phyloP scores from a whole-genome alignment of 805 yeast genomes.

The Ogataea nonfermentans region DNA sequence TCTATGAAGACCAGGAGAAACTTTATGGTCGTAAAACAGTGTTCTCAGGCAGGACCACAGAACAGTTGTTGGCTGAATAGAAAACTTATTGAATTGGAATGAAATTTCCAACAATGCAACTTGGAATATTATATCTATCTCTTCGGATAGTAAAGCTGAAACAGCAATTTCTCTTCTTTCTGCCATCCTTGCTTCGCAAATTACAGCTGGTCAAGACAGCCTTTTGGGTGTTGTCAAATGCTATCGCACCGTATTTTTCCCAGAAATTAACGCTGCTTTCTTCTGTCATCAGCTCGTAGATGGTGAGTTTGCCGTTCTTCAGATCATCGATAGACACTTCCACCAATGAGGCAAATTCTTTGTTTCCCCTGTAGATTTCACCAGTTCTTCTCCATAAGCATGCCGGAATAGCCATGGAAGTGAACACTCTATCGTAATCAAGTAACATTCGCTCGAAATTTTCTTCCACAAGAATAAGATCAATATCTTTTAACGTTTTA shows the following conservation, averaged over 20 bases:
- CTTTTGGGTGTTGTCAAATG: slow-evolving; percentile 93
- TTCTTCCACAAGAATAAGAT: slow-evolving; percentile 88
- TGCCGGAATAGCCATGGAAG: slow-evolving; percentile 97
- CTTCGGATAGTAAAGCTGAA: slow-evolving; percentile 91
- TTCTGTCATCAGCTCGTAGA: slow-evolving; percentile 91
- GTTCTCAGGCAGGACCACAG: slow-evolving; percentile 1
- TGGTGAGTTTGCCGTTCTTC: slow-evolving; percentile 88
- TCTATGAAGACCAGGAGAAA: slow-evolving; percentile 20
- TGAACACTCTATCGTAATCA: slow-evolving; percentile 92
- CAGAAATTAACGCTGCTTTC: slow-evolving; percentile 95
- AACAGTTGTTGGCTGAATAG: slow-evolving; percentile 2
- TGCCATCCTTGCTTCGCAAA: slow-evolving; percentile 77
- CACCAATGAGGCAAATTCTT: slow-evolving; percentile 91
- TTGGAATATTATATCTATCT: slow-evolving; percentile 91
- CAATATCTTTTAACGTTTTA: slow-evolving; percentile 83
- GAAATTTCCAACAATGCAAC: slow-evolving; percentile 93
- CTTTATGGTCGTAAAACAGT: slow-evolving; percentile 3
- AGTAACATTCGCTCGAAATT: slow-evolving; percentile 89
- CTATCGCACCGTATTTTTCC: slow-evolving; percentile 96
- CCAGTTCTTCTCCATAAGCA: slow-evolving; percentile 97
- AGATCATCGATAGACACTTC: slow-evolving; percentile 87
- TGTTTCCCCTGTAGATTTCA: slow-evolving; percentile 91
- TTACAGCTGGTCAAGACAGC: slow-evolving; percentile 93
- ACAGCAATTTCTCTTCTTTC: slow-evolving; percentile 80
- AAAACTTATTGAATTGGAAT: slow-evolving; percentile 58